A percentile compares a stretch with the other conserved stretches of the same genome.
Evolutionary conservation across 495 filamentous ascomycete genomes (phyloP).

Genomic region (Xylaria grammica): DNA sequence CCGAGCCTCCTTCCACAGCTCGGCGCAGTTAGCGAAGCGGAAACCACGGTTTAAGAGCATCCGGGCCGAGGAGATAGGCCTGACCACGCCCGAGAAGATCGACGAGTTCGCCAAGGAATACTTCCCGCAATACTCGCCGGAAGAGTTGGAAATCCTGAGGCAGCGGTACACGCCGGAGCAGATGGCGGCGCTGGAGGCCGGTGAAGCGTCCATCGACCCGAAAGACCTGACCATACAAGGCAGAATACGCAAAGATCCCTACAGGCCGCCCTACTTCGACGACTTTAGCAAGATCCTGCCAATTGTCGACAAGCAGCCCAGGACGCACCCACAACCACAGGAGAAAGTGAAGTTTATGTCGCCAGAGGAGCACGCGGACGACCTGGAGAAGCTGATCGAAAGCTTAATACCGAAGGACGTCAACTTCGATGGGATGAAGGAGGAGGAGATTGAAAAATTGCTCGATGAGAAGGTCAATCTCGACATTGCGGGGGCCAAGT

Average conservation of each 20-base stretch:
- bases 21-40: slow-evolving; percentile 45
- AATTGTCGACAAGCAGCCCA: slow-evolving; percentile 66
- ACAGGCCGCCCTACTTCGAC: slow-evolving; percentile 77
- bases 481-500: slow-evolving; percentile 37
- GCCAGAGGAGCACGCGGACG: slow-evolving; percentile 54
- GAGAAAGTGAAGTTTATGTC: slow-evolving; percentile 66
- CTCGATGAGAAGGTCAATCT: slow-evolving; percentile 32
- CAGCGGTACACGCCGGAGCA: slow-evolving; percentile 79
- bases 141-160: slow-evolving; percentile 66
- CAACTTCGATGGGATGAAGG: slow-evolving; percentile 39
- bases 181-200: slow-evolving; percentile 82
- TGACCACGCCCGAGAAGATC: slow-evolving; percentile 44
- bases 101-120: slow-evolving; percentile 49
- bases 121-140: slow-evolving; percentile 69
- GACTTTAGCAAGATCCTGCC: slow-evolving; percentile 81
- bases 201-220: slow-evolving; percentile 80
- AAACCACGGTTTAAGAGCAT: slow-evolving; percentile 51
- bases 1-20: slow-evolving; percentile 50
- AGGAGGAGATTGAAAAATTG: slow-evolving; percentile 28
- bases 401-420: slow-evolving; percentile 56
- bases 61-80: slow-evolving; percentile 49
- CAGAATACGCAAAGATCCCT: slow-evolving; percentile 69
- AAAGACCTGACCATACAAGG: slow-evolving; percentile 77
- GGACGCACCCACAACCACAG: slow-evolving; percentile 48
- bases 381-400: slow-evolving; percentile 60